A percentile compares a stretch with the other conserved stretches of the same genome.
Conservation (phyloP, 495 filamentous ascomycete genomes). For the Hyaloscypha finlandica region DNA sequence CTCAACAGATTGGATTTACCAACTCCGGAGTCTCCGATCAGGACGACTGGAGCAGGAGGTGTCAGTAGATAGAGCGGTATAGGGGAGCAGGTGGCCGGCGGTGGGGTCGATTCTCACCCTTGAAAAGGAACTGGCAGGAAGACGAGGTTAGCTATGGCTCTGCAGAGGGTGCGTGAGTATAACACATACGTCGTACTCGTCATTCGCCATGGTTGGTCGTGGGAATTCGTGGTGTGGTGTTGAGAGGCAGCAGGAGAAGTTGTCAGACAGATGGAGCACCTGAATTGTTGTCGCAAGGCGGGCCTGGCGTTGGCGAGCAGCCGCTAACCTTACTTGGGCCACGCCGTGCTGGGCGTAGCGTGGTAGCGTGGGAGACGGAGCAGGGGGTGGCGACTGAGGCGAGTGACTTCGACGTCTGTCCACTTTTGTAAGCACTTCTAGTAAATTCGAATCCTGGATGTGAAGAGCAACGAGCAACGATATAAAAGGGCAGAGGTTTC, state of each 20-base stretch:
- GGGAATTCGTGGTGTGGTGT: constrained; percentile 25
- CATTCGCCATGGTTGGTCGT: constrained; percentile 84
- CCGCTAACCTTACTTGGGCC: neutral
- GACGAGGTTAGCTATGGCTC: constrained; percentile 12
- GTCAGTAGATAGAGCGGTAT: constrained; percentile 26
- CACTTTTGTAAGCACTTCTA: neutral
- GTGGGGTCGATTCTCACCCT: constrained; percentile 63
- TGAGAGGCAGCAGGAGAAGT: constrained; percentile 20
- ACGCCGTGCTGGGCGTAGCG: neutral
- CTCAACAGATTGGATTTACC: constrained; percentile 99
- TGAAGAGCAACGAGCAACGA: neutral
- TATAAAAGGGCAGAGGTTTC: neutral
- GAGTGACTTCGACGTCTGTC: neutral
- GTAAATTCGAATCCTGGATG: neutral
- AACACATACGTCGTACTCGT: constrained; percentile 96
- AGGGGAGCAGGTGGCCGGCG: constrained; percentile 30
- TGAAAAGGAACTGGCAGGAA: constrained; percentile 89
- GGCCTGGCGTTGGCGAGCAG: constrained; percentile 27
- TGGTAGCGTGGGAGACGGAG: neutral
- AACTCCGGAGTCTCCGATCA: constrained; percentile 98
- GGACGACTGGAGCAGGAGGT: constrained; percentile 66
- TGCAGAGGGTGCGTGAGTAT: neutral
- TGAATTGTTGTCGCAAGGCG: constrained; percentile 32
- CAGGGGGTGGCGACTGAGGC: neutral
- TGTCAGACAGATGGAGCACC: constrained; percentile 21